Conservation (phyloP, 805 yeast genomes). For the Saccharomycopsis fibuligera region DNA sequence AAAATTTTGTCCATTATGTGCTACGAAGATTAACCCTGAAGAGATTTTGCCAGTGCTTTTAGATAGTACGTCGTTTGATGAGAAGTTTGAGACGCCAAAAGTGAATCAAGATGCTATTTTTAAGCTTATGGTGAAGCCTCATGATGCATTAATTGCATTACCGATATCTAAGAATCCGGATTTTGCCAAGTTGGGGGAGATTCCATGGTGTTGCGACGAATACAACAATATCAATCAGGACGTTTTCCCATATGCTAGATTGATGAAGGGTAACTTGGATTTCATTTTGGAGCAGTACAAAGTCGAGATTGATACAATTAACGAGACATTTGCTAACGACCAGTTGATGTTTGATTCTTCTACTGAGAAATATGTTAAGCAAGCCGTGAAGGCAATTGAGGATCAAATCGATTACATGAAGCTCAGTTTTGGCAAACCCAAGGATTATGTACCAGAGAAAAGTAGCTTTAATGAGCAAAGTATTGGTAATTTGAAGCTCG, state of each 20-base stretch:
- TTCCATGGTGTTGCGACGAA: conserved; percentile 45
- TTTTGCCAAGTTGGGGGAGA: conserved; percentile 35
- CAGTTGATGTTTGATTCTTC: conserved; percentile 31
- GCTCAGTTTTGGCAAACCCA: background rate
- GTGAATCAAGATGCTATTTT: conserved; percentile 49
- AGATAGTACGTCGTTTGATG: conserved; percentile 38
- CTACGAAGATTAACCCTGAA: conserved; percentile 45
- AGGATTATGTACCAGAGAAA: background rate
- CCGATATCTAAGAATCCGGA: conserved; percentile 43
- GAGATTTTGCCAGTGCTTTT: conserved; percentile 61
- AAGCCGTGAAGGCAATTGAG: conserved; percentile 36
- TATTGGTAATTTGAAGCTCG: conserved; percentile 1
- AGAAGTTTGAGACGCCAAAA: conserved; percentile 51
- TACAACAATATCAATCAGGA: conserved; percentile 25
- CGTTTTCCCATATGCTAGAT: conserved; percentile 50
- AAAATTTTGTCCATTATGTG: conserved; percentile 79
- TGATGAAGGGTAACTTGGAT: conserved; percentile 57
- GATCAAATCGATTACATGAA: conserved; percentile 22
- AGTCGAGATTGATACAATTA: conserved; percentile 53
- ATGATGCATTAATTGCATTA: conserved; percentile 38
- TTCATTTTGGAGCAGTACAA: conserved; percentile 51
- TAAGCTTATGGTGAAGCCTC: conserved; percentile 57
- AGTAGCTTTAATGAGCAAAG: background rate
- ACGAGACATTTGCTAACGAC: conserved; percentile 29
- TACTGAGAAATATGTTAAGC: conserved; percentile 52